Percentiles rank a stretch among this genome's conserved stretches.
phyloP scores from a whole-genome alignment of 208 protist genomes.

The Wallacemonas sp. region DNA sequence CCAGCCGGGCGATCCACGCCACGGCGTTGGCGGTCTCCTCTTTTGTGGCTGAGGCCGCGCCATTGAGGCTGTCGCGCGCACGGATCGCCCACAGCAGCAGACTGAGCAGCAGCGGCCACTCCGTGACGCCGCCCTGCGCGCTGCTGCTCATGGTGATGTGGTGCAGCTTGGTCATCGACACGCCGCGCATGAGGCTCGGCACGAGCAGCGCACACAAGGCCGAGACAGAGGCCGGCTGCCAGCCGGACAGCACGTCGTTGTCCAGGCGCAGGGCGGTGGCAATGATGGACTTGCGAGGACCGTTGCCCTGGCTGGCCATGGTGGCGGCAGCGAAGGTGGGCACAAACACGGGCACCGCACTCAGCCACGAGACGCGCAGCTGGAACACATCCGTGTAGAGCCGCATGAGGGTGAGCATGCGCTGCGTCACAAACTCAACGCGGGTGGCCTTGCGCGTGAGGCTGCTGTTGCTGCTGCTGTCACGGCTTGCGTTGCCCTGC shows the following conservation, averaged over 20 bases:
- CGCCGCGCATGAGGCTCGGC: slow-evolving; percentile 49
- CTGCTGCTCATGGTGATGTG: slow-evolving; percentile 80
- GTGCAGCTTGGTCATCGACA: slow-evolving; percentile 83
- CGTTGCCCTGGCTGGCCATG: neutral
- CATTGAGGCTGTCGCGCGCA: slow-evolving; percentile 29
- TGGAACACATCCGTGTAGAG: slow-evolving; percentile 79
- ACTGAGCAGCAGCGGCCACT: slow-evolving; percentile 86
- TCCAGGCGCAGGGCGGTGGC: slow-evolving; percentile 39
- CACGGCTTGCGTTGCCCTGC: no score
- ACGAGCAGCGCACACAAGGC: slow-evolving; percentile 76
- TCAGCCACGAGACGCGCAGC: slow-evolving; percentile 75
- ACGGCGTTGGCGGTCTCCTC: slow-evolving; percentile 43
- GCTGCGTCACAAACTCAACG: slow-evolving; percentile 66
- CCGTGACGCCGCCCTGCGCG: slow-evolving; percentile 50
- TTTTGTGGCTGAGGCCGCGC: no score
- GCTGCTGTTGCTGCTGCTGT: neutral
- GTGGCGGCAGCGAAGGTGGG: slow-evolving; percentile 37
- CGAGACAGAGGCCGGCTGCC: slow-evolving; percentile 47
- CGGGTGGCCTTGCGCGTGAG: slow-evolving; percentile 21
- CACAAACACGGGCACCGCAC: slow-evolving; percentile 64
- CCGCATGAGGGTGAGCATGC: slow-evolving; percentile 81
- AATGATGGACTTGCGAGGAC: slow-evolving; percentile 31
- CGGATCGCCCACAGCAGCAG: slow-evolving; percentile 78
- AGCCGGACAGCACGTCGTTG: slow-evolving; percentile 40
- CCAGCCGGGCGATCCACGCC: slow-evolving; percentile 71